These are phyloP conservation scores for Ophiosphaerella herpotricha DNA, from an alignment of 2,329 filamentous ascomycete genomes.

Conservation along the genomic window DNA sequence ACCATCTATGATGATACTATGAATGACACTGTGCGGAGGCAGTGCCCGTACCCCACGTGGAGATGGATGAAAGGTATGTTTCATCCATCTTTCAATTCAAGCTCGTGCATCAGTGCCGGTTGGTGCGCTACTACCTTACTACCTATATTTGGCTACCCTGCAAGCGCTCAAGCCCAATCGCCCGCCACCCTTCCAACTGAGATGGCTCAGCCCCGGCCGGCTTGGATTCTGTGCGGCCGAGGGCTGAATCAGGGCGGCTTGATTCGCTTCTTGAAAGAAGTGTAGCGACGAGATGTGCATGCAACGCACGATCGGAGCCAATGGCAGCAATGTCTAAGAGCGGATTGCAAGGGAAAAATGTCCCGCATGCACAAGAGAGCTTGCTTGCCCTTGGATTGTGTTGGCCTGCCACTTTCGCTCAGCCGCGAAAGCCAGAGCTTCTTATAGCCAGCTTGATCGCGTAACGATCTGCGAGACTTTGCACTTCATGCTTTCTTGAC, in stretches of 20 bases:
- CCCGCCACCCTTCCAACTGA: conserved; percentile 19
- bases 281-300: conserved; percentile 5
- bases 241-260: conserved; percentile 6
- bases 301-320: conserved; percentile 16
- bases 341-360: conserved; percentile 23
- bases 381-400: conserved; percentile 16
- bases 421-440: conserved; percentile 13
- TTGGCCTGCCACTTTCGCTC: conserved; percentile 14
- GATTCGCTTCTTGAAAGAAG: conserved; percentile 4
- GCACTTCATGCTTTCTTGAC: background rate
- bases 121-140: conserved; percentile 14
- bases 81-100: conserved; percentile 16
- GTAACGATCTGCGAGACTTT: conserved; percentile 14
- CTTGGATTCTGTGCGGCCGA: conserved; percentile 14
- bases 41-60: conserved; percentile 13
- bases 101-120: conserved; percentile 18
- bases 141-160: conserved; percentile 21
- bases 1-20: background rate
- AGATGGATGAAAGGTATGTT: conserved; percentile 9
- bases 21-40: conserved; percentile 1
- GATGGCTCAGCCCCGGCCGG: conserved; percentile 34
- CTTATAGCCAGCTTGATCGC: conserved; percentile 16
- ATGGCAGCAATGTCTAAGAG: conserved; percentile 14
- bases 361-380: conserved; percentile 20
- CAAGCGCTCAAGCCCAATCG: conserved; percentile 19